These are phyloP conservation scores for Malus hybrid DNA, from an alignment of 331 rosid species.

Conservation along the genomic window DNA sequence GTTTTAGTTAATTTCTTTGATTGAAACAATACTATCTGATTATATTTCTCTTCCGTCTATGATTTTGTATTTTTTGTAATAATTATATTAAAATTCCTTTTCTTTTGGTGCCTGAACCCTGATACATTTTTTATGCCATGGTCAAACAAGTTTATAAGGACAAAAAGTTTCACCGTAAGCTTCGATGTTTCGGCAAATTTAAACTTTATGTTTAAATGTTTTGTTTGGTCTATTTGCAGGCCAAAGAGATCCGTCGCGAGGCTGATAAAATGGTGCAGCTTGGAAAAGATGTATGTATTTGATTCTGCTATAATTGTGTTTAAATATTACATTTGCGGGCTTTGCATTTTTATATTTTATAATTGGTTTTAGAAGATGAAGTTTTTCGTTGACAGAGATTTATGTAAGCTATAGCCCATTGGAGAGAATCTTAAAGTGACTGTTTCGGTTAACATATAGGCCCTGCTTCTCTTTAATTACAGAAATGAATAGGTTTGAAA, in stretches of 20 bases:
- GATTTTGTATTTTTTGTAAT: background rate
- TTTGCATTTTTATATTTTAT: background rate
- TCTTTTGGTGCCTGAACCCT: background rate
- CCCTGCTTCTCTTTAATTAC: background rate
- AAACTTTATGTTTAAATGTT: background rate
- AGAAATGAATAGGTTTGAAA: background rate
- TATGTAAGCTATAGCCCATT: background rate
- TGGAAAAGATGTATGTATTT: conserved; percentile 76
- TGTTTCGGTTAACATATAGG: background rate
- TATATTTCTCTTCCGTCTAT: background rate
- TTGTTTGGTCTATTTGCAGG: conserved; percentile 31
- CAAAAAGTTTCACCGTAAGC: background rate
- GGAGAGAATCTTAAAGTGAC: background rate
- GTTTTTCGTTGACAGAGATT: background rate
- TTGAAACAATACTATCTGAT: background rate
- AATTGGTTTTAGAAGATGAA: background rate
- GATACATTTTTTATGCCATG: too few species aligned
- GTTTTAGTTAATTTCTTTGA: background rate
- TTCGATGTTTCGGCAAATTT: background rate
- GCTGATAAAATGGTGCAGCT: conserved; percentile 92
- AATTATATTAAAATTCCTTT: background rate
- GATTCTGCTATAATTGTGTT: background rate
- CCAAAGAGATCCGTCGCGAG: conserved; percentile 75
- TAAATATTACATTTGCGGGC: background rate
- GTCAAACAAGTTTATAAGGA: background rate